Evolutionary conservation across 2,329 filamentous ascomycete species (phyloP), one percentile per base, ranked within the genome.

Genomic region (Botryosphaeria dothidea): DNA sequence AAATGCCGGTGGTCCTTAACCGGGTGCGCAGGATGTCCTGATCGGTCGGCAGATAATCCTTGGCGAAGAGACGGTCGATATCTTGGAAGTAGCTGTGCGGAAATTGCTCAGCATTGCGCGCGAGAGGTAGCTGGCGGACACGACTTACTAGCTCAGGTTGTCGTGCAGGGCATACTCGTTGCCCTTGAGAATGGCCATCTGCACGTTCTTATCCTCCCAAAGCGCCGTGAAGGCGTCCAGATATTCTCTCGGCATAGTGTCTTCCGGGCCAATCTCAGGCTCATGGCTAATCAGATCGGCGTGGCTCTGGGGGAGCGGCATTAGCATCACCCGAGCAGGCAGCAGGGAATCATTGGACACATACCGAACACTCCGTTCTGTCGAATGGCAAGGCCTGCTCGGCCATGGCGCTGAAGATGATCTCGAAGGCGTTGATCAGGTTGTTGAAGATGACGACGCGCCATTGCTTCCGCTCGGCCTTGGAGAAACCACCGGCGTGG

Each of bases 91-190:
- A 97, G 81, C 93, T 96, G 71, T 19, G 60, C 29, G 25, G 66
- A n/a, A n/a, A 41, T 29, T 62, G 68, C 70, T 75, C 62, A 75
- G 72, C 46, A 36, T 49, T 41, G 49, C 34, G 11, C 17, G 60
- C 17, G 23, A 17, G 25, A 54, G 36, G 34, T 7, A 23, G 46
- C 34, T 19, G 19, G 41, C 25, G 15, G 21, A 21, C 7, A 25
- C 19, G 65, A 82, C 91, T 74, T 82, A 97, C 93, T 97, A 99
- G 80, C 89, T 88, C 70, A 98, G 81, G 74, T 98, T 98, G 81
- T 98, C 95, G 77, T 98, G 93, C 57, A 98, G 85, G 19, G 95
- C 94, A 79, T 94, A 98, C 81, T 97, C 94, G 77, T 98, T 97
- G 71, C 95, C 95, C 79, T 95, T 94, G 57, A 88, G 84, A 69